A percentile compares a stretch with the other conserved stretches of the same genome.
Conservation (phyloP, 768 basidiomycete species). For the Russula vinacea region DNA sequence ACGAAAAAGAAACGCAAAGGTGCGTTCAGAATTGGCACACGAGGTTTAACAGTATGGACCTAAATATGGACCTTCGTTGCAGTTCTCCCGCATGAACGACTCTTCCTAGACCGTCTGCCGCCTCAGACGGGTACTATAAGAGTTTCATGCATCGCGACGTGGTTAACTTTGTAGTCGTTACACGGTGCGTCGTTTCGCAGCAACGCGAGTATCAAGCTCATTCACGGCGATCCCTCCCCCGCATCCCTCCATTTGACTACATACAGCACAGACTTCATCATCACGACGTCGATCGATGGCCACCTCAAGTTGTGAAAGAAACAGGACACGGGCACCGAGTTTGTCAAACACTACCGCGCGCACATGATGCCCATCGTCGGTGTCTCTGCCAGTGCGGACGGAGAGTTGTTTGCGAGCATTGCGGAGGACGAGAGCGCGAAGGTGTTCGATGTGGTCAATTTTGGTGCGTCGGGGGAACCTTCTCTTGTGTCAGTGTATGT, state of each 20-base stretch:
- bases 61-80: constrained; percentile 10
- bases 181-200: constrained; percentile 57
- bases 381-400: constrained; percentile 87
- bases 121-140: constrained; percentile 91
- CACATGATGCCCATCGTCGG: constrained; percentile 76
- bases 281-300: constrained; percentile 94
- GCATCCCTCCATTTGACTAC: neutral
- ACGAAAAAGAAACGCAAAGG: constrained; percentile 84
- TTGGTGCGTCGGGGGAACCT: constrained; percentile 56
- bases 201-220: neutral
- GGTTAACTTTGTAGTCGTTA: constrained; percentile 84
- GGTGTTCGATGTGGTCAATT: constrained; percentile 97
- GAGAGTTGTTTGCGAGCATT: constrained; percentile 86
- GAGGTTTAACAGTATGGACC: neutral
- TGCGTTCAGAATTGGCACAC: constrained; percentile 33
- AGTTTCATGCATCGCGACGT: constrained; percentile 98
- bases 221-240: too few relatives aligned
- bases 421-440: constrained; percentile 90
- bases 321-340: constrained; percentile 91
- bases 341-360: constrained; percentile 96
- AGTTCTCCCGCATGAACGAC: constrained; percentile 91
- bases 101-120: constrained; percentile 91
- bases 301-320: constrained; percentile 99
- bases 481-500: neutral
- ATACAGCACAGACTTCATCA: constrained; percentile 81